Base-by-base conservation (phyloP, 2,329 filamentous ascomycete species). In the Endocalyx cinctus region DNA sequence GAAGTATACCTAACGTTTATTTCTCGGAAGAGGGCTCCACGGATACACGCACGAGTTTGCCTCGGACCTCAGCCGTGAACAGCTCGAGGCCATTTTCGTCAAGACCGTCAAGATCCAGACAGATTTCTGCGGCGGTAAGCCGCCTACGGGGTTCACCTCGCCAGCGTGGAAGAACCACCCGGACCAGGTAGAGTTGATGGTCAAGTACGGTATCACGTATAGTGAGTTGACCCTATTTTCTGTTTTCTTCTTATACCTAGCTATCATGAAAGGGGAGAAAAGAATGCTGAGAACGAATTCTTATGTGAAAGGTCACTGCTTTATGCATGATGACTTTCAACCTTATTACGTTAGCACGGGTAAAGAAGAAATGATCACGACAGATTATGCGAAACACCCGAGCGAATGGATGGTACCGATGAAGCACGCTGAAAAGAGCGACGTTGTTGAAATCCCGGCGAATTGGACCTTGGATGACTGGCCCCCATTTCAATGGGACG, bases 311-410 rank as follows among this genome's bases (percentile, higher is more conserved):
- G 33, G 26, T 20, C 33, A 35, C 20, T 35, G 20, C 15, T 23
- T 29, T n/a, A 35, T 35, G 27, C 33, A 35, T 27, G 20, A 35
- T 27, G 33, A 35, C 26, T 35, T 16, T 27, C 33, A 27, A 27
- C 33, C 33, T 10, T 35, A 35, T 22, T 35, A 16, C 14, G 33
- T 23, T 20, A 14, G 20, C n/a, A 23, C 25, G 15, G 27, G 17
- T 17, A 16, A 17, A 10, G 28, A 35, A 14, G n/a, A n/a, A 12
- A 27, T 35, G 4, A 17, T 28, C 15, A 15, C 25, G 15, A 35
- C 33, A 5, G 15, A 29, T 27, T 35, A 35, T 22, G 14, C 10
- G n/a, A 11, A 30, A 15, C 20, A 35, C 26, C 33, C 33, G 18
- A 27, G 30, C 19, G 13, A 5, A 15, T 35, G 33, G 33, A 35